phyloP scores from a whole-genome alignment of 1,139 yeast genomes.

The Magnusiomyces fungicola region DNA sequence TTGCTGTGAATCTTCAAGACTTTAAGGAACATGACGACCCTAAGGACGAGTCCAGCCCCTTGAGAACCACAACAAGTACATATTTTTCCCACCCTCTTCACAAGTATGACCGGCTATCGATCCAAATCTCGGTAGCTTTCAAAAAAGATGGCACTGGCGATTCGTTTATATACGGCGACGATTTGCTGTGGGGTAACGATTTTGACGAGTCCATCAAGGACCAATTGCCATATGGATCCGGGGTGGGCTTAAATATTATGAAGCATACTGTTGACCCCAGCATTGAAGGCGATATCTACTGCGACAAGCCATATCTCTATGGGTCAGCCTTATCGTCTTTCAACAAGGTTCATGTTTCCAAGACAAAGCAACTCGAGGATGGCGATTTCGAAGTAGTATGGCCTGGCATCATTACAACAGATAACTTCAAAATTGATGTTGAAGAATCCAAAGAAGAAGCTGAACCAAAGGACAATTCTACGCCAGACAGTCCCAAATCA shows the following conservation, averaged over 20 bases:
- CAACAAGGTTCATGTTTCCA: conserved; percentile 31
- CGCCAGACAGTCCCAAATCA: neutral
- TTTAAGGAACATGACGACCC: conserved; percentile 5
- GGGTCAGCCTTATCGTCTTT: conserved; percentile 57
- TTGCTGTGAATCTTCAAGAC: conserved; percentile 14
- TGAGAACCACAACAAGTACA: conserved; percentile 3
- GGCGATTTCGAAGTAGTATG: conserved; percentile 9
- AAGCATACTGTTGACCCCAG: conserved; percentile 48
- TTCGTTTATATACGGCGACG: conserved; percentile 42
- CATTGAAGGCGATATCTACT: conserved; percentile 55
- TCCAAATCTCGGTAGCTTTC: conserved; percentile 28
- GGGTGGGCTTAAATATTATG: conserved; percentile 43
- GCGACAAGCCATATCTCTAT: conserved; percentile 52
- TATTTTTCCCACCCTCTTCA: conserved; percentile 25
- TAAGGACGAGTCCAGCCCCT: neutral
- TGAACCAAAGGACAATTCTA: neutral
- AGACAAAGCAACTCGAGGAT: neutral
- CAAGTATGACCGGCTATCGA: conserved; percentile 25
- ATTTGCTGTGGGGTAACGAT: conserved; percentile 61
- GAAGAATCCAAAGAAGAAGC: neutral
- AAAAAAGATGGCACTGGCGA: conserved; percentile 15
- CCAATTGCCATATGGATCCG: conserved; percentile 54
- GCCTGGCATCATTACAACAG: conserved; percentile 12
- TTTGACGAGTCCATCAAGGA: conserved; percentile 54
- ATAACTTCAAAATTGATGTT: no score